phyloP scores from a whole-genome alignment of 768 basidiomycete species.

The Scleroderma citrinum region DNA sequence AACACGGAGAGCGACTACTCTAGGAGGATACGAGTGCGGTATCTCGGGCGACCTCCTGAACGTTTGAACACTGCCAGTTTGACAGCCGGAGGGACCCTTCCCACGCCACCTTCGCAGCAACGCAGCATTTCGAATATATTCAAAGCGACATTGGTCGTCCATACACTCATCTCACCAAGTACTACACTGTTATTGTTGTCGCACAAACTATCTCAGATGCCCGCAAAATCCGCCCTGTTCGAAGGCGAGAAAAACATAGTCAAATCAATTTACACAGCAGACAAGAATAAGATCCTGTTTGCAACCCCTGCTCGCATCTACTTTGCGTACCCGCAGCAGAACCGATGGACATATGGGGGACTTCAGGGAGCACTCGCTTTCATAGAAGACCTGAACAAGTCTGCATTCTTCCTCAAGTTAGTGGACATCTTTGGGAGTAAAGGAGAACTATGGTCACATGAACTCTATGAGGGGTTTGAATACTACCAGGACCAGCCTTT shows the following conservation, averaged over 20 bases:
- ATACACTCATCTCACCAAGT: too few relatives aligned
- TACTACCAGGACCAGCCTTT: slow-evolving; percentile 80
- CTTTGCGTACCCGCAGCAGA: slow-evolving; percentile 74
- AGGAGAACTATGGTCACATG: slow-evolving; percentile 91
- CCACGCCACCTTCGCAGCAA: not conserved
- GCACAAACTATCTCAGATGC: slow-evolving; percentile 43
- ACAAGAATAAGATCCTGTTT: slow-evolving; percentile 65
- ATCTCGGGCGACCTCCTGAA: too few relatives aligned
- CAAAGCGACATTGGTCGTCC: too few relatives aligned
- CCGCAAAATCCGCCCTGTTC: slow-evolving; percentile 62
- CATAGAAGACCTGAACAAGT: slow-evolving; percentile 51
- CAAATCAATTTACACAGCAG: slow-evolving; percentile 50
- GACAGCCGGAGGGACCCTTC: not conserved
- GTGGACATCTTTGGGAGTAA: slow-evolving; percentile 82
- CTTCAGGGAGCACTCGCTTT: slow-evolving; percentile 83
- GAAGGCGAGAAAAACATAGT: slow-evolving; percentile 75
- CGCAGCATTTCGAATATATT: not conserved
- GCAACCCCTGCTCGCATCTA: slow-evolving; percentile 89
- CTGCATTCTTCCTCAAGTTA: slow-evolving; percentile 61
- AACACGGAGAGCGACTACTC: too few relatives aligned
- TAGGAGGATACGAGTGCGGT: too few relatives aligned
- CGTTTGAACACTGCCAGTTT: not conserved
- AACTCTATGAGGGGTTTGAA: slow-evolving; percentile 77
- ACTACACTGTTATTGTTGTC: not conserved
- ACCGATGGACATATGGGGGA: slow-evolving; percentile 82